Conservation (phyloP, 441 rosid genomes). For the Manihot esculenta region DNA sequence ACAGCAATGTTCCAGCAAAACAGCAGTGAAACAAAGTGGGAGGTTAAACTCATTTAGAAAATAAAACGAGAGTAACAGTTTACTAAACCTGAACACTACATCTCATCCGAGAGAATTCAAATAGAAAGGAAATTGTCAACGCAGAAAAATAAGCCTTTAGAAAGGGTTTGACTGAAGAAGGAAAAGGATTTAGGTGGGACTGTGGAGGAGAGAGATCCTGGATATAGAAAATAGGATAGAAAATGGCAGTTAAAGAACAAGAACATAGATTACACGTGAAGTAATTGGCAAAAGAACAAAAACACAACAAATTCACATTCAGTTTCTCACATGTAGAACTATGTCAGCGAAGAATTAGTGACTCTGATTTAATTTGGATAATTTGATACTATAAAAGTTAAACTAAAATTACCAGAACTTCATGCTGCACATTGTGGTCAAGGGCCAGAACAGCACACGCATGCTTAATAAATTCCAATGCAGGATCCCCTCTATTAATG, state of each 20-base stretch:
- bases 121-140: background rate
- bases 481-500: conserved; percentile 48
- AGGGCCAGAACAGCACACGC: conserved; percentile 81
- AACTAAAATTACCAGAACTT: conserved; percentile 64
- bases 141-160: no score
- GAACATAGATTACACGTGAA: background rate
- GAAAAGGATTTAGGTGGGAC: background rate
- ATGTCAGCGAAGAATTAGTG: background rate
- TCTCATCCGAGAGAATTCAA: no score
- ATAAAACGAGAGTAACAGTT: background rate
- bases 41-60: background rate
- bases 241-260: background rate
- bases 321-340: conserved; percentile 2
- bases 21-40: background rate
- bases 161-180: background rate
- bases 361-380: conserved; percentile 1
- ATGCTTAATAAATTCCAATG: conserved; percentile 81
- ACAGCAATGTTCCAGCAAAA: background rate
- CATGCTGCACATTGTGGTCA: conserved; percentile 79
- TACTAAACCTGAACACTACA: no score
- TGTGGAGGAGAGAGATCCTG: background rate
- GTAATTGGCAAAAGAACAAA: background rate
- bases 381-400: background rate
- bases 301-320: background rate
- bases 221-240: background rate